Conservation (phyloP, 371 early-diverging fungal species). For the Syncephalastrum sp. region DNA sequence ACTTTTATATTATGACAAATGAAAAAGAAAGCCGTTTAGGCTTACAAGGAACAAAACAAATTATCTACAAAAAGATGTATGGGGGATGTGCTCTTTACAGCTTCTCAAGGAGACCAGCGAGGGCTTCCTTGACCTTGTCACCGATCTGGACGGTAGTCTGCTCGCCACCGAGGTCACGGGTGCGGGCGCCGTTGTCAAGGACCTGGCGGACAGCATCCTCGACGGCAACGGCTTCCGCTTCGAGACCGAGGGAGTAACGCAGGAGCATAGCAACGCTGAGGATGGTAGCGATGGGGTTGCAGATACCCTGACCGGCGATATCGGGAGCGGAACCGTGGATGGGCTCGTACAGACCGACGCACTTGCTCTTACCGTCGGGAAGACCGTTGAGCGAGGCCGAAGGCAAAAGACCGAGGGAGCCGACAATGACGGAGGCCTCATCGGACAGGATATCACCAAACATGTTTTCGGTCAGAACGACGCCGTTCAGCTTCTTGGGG, state of each 20-base stretch:
- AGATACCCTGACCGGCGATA: conserved; percentile 93
- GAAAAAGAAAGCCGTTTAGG: too few relatives aligned
- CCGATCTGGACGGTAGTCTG: conserved; percentile 85
- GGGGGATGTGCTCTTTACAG: conserved; percentile 5
- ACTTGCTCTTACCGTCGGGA: conserved; percentile 68
- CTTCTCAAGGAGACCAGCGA: conserved; percentile 58
- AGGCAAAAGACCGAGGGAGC: conserved; percentile 92
- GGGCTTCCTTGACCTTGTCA: conserved; percentile 80
- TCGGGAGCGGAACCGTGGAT: conserved; percentile 98
- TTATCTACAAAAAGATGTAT: too few relatives aligned
- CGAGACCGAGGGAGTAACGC: conserved; percentile 89
- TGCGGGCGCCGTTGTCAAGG: conserved; percentile 84
- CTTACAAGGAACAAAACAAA: too few relatives aligned
- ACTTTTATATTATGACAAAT: conserved; percentile 1
- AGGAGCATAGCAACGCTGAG: conserved; percentile 93
- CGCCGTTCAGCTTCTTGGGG: conserved; percentile 89
- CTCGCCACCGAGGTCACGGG: conserved; percentile 87
- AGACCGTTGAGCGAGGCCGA: conserved; percentile 88
- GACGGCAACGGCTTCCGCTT: conserved; percentile 83
- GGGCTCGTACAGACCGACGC: conserved; percentile 94
- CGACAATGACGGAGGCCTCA: conserved; percentile 94
- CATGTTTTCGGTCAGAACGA: conserved; percentile 97
- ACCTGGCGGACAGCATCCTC: conserved; percentile 92
- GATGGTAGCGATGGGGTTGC: conserved; percentile 97
- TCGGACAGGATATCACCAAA: conserved; percentile 98